Percentiles rank a stretch among this genome's conserved stretches.
These are phyloP conservation scores for Cardamine resedifolia DNA, from an alignment of 345 rosid species.

Conservation along the genomic window DNA sequence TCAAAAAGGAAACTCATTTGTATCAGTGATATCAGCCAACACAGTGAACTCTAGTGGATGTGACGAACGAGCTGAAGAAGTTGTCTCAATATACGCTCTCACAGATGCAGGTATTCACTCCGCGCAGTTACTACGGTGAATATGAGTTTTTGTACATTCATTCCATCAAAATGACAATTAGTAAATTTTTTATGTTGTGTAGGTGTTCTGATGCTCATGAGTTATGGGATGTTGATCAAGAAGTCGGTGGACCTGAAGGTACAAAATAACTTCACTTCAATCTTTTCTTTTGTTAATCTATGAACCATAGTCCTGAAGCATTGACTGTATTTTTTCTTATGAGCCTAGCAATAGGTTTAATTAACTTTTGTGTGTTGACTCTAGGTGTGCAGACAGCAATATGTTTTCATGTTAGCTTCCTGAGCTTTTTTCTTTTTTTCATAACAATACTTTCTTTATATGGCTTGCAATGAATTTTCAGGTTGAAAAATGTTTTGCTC, in stretches of 20 bases:
- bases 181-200: constrained; percentile 31
- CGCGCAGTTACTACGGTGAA: neutral
- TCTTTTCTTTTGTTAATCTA: neutral
- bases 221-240: constrained; percentile 46
- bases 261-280: constrained; percentile 8
- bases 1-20: constrained; percentile 65
- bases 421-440: neutral
- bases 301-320: constrained; percentile 8
- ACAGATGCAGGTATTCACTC: constrained; percentile 58
- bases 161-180: constrained; percentile 1
- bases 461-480: constrained; percentile 40
- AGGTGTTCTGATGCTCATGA: constrained; percentile 67
- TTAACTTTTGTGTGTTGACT: neutral
- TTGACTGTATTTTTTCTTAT: neutral
- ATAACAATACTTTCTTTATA: neutral
- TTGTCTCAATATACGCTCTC: constrained; percentile 51
- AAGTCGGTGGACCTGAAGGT: constrained; percentile 68
- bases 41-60: constrained; percentile 31
- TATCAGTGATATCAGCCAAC: constrained; percentile 53
- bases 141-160: neutral
- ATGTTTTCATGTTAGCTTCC: neutral
- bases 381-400: neutral
- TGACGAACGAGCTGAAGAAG: constrained; percentile 41
- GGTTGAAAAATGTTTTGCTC: constrained; percentile 74
- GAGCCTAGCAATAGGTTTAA: neutral